Evolutionary conservation across 1,284 basidiomycete species (phyloP), one percentile per base, ranked within the genome.

Genomic region (Chalciporus sp.): DNA sequence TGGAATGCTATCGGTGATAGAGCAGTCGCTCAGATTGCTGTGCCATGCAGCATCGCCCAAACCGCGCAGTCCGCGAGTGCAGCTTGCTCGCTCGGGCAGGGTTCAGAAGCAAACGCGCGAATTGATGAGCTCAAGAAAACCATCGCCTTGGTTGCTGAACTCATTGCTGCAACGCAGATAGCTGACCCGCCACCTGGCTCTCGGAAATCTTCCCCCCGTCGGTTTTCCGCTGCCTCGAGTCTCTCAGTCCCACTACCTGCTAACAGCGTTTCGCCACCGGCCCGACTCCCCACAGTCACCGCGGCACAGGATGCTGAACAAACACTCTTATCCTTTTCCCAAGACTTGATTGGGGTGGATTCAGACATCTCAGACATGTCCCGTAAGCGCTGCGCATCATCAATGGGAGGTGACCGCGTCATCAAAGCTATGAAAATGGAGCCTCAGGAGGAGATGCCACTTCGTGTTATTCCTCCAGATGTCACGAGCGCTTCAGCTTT

Each of bases 301-400:
- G 33, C 59, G 10, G 27, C 47, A 4, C 67, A 63, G 35, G 69
- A 72, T 26, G 44, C 66, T 41, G 51, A 46, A 16, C 59, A 58
- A 41, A 3, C 55, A 3, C 1, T 55, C 27, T 17, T 67, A 19
- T 23, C 23, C 23, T 23, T 23, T 23, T 23, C 23, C 23, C 58
- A 63, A 20, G 69, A 72, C 42, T 12, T 58, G 46, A 49, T 20
- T 17, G 20, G 42, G 12, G 10, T 67, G 29, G 71, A 69, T 31
- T 47, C 53, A 49, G 67, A 69, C 47, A 53, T 60, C 37, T 66
- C 70, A 50, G 67, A 69, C 58, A 54, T 67, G 37, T 74, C 77
- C 48, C 82, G 87, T 44, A 89, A 89, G 67, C 83, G 86, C 20
- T 86, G 83, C 57, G 85, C 81, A 14, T 84, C 85, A n/a, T 82